phyloP scores from a whole-genome alignment of 2,329 filamentous ascomycete genomes.

The Byssothecium circinans region DNA sequence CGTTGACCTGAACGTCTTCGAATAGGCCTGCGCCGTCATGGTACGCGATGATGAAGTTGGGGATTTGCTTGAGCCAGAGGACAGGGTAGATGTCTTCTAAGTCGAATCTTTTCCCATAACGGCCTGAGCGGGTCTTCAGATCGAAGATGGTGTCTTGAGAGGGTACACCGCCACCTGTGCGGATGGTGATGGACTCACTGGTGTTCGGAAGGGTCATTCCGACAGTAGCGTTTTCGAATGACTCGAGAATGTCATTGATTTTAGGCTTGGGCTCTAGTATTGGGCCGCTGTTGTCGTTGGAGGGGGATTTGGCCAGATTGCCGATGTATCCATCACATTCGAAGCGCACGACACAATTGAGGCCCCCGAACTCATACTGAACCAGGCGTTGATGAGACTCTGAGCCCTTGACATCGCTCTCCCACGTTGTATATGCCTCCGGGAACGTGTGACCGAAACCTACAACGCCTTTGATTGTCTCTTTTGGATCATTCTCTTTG shows the following conservation, averaged over 20 bases:
- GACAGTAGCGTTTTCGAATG: constrained; percentile 14
- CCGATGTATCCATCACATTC: constrained; percentile 61
- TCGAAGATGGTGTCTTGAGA: constrained; percentile 54
- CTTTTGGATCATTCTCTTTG: constrained; percentile 61
- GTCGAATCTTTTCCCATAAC: constrained; percentile 33
- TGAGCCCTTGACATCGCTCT: constrained; percentile 55
- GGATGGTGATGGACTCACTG: constrained; percentile 17
- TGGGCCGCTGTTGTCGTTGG: neutral
- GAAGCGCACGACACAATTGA: constrained; percentile 58
- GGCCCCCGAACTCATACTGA: constrained; percentile 58
- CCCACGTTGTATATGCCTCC: constrained; percentile 67
- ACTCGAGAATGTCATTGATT: constrained; percentile 14
- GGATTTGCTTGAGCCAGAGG: constrained; percentile 56
- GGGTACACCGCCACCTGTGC: constrained; percentile 27
- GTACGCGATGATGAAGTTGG: constrained; percentile 56
- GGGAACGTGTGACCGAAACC: constrained; percentile 70
- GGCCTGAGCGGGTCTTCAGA: constrained; percentile 53
- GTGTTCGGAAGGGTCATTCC: neutral
- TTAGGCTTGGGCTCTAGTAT: neutral
- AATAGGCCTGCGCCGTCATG: constrained; percentile 50
- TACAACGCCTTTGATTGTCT: constrained; percentile 56
- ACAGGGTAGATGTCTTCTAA: constrained; percentile 48
- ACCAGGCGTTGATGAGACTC: constrained; percentile 65
- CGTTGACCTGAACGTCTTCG: constrained; percentile 43
- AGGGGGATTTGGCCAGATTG: neutral